A percentile compares a stretch with the other conserved stretches of the same genome.
Evolutionary conservation across 352 stramenopile species (phyloP).

Genomic region (Phytopythium chamaehyphon): DNA sequence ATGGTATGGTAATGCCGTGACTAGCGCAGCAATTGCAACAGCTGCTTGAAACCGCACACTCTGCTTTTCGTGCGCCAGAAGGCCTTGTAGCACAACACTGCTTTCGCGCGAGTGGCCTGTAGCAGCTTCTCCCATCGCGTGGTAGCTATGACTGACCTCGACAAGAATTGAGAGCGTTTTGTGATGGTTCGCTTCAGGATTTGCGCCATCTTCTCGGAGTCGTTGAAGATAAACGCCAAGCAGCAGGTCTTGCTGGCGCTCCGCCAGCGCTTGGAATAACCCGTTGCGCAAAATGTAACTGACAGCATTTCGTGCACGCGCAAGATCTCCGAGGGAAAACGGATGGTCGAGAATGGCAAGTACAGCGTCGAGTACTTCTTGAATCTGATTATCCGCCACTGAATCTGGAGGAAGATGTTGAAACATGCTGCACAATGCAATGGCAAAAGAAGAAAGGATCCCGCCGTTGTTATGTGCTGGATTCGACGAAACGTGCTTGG

Average conservation of each 20-base stretch:
- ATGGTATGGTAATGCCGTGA: slow-evolving; percentile 63
- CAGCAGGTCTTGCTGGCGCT: slow-evolving; percentile 62
- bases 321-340: slow-evolving; percentile 68
- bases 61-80: slow-evolving; percentile 68
- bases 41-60: slow-evolving; percentile 69
- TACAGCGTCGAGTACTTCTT: slow-evolving; percentile 60
- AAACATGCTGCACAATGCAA: slow-evolving; percentile 78
- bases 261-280: slow-evolving; percentile 49
- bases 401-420: slow-evolving; percentile 57
- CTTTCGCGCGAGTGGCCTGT: slow-evolving; percentile 40
- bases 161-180: slow-evolving; percentile 57
- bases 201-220: slow-evolving; percentile 34
- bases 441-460: slow-evolving; percentile 63
- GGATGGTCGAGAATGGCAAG: slow-evolving; percentile 68
- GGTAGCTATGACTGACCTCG: slow-evolving; percentile 62
- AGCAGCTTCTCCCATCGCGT: slow-evolving; percentile 60
- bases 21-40: slow-evolving; percentile 55
- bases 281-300: slow-evolving; percentile 73
- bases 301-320: slow-evolving; percentile 73
- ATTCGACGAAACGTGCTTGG: slow-evolving; percentile 53
- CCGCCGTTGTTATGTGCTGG: slow-evolving; percentile 56
- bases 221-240: slow-evolving; percentile 57
- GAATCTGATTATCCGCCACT: slow-evolving; percentile 56
- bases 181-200: slow-evolving; percentile 49
- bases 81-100: slow-evolving; percentile 30